Percentiles rank a stretch among this genome's conserved stretches.
Conservation (phyloP, 306 rosid species). For the Cotoneaster glaucophyllus region DNA sequence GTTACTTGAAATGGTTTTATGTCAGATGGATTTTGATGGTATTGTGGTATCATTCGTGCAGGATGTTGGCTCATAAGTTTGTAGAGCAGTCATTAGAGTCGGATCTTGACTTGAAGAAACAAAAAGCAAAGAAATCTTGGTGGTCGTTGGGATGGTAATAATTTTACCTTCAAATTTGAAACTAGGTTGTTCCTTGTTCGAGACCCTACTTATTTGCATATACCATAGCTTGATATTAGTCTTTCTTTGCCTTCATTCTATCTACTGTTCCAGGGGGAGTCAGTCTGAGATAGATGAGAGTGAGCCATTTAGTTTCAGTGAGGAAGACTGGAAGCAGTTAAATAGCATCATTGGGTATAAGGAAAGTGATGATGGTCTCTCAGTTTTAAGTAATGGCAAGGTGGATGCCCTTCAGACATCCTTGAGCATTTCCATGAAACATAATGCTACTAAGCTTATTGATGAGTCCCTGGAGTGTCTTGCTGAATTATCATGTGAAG, state of each 20-base stretch:
- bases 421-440: conserved; percentile 76
- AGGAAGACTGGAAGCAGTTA: conserved; percentile 84
- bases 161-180: conserved; percentile 3
- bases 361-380: conserved; percentile 63
- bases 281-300: conserved; percentile 59
- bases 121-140: conserved; percentile 65
- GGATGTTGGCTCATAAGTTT: conserved; percentile 96
- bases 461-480: conserved; percentile 65
- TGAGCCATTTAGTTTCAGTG: conserved; percentile 64
- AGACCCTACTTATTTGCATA: background rate
- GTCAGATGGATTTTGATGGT: background rate
- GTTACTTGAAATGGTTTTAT: background rate
- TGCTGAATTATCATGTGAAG: conserved; percentile 91
- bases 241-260: conserved; percentile 4
- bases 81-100: conserved; percentile 59
- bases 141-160: conserved; percentile 83
- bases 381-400: conserved; percentile 35
- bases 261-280: conserved; percentile 44
- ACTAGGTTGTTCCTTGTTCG: conserved; percentile 3
- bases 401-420: conserved; percentile 70
- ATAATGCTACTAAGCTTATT: conserved; percentile 83
- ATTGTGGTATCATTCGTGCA: conserved; percentile 30
- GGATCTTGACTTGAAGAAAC: conserved; percentile 42
- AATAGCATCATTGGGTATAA: conserved; percentile 90
- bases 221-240: background rate